These are phyloP conservation scores for Aspergillus texensis DNA, from an alignment of 2,329 filamentous ascomycete genomes.

Conservation along the genomic window DNA sequence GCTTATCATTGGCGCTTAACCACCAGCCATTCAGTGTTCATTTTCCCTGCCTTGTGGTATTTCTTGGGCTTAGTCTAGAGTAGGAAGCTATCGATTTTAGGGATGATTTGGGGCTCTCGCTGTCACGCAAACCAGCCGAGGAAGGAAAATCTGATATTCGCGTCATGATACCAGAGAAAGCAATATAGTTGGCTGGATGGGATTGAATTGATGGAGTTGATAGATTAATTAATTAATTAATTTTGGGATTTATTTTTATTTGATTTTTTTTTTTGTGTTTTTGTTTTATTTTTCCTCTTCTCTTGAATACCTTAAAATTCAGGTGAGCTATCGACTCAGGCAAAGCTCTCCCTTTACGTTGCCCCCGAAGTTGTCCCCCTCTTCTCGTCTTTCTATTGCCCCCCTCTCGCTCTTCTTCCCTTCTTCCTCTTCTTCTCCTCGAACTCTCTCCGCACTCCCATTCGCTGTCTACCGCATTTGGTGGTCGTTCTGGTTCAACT, in stretches of 20 bases:
- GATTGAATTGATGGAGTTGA: background rate
- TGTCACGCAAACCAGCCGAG: background rate
- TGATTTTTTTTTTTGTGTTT: background rate
- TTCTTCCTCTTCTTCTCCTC: background rate
- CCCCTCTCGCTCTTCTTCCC: background rate
- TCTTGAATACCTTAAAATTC: slow-evolving; percentile 4
- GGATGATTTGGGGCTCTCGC: background rate
- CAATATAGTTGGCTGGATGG: background rate
- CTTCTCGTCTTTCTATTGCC: background rate
- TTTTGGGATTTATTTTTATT: background rate
- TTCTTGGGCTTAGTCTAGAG: background rate
- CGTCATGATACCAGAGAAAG: background rate
- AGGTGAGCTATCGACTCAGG: slow-evolving; percentile 3
- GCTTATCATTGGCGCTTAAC: background rate
- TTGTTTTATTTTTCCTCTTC: background rate
- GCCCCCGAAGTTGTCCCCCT: background rate
- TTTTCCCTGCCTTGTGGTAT: background rate
- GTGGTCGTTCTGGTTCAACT: background rate
- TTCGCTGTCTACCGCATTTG: background rate
- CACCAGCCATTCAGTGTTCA: slow-evolving; percentile 1
- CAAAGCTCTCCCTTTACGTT: background rate
- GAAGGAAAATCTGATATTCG: background rate
- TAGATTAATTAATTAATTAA: background rate
- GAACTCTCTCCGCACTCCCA: background rate
- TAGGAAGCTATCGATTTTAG: background rate